Percentiles rank a stretch among this genome's conserved stretches.
phyloP scores from a whole-genome alignment of 176 grass and related monocot species.

The Musa schizocarpa region DNA sequence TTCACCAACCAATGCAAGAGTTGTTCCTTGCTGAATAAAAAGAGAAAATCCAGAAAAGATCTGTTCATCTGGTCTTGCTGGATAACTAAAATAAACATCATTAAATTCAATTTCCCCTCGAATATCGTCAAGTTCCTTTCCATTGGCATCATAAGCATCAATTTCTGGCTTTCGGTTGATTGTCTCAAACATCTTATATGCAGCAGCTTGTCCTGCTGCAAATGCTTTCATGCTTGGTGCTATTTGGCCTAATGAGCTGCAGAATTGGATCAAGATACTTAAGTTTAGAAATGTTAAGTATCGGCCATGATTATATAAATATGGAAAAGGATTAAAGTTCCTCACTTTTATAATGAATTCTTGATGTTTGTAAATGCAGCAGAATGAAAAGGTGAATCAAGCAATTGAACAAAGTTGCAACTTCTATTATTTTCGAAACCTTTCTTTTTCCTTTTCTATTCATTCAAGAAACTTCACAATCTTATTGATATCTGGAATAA shows the following conservation, averaged over 20 bases:
- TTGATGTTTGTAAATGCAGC: neutral
- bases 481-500: no score
- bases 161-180: slow-evolving; percentile 85
- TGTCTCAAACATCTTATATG: slow-evolving; percentile 91
- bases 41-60: slow-evolving; percentile 78
- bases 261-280: slow-evolving; percentile 13
- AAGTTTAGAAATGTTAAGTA: neutral
- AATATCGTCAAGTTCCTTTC: slow-evolving; percentile 60
- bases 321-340: no score
- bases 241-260: slow-evolving; percentile 71
- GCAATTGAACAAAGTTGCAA: no score
- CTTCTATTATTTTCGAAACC: no score
- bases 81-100: slow-evolving; percentile 76
- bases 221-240: slow-evolving; percentile 80
- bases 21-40: slow-evolving; percentile 43
- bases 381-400: neutral
- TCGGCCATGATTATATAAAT: no score
- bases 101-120: slow-evolving; percentile 72
- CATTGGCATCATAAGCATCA: slow-evolving; percentile 42
- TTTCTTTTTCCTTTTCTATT: no score
- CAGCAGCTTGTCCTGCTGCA: slow-evolving; percentile 73
- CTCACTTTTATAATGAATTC: no score
- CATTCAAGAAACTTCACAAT: no score
- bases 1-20: slow-evolving; percentile 68
- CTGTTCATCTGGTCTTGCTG: slow-evolving; percentile 60